These are phyloP conservation scores for Stephanodiscus minutulus DNA, from an alignment of 108 stramenopile species.

Conservation along the genomic window DNA sequence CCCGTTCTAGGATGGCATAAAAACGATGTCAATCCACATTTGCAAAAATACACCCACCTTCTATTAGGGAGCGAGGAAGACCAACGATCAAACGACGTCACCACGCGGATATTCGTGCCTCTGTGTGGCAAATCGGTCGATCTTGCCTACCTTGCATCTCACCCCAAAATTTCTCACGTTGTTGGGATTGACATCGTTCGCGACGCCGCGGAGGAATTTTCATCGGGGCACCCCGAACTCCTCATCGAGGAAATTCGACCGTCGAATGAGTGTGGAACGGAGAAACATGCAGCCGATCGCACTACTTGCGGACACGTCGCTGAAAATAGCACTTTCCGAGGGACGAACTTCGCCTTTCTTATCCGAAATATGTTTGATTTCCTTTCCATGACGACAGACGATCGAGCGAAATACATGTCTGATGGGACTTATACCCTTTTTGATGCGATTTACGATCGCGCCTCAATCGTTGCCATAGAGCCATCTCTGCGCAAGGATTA, in stretches of 20 bases:
- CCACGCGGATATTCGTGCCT: slow-evolving; percentile 66
- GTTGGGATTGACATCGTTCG: slow-evolving; percentile 81
- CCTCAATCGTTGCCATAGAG: slow-evolving; percentile 80
- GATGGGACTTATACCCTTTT: slow-evolving; percentile 44
- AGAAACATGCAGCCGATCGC: background rate
- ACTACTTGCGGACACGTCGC: background rate
- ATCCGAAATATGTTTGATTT: slow-evolving; percentile 75
- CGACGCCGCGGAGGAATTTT: slow-evolving; percentile 73
- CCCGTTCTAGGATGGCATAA: slow-evolving; percentile 39
- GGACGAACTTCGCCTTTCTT: slow-evolving; percentile 59
- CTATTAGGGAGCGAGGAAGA: slow-evolving; percentile 10
- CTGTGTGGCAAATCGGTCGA: slow-evolving; percentile 89
- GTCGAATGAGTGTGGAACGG: slow-evolving; percentile 4
- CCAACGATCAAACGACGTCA: background rate
- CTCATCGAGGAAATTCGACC: slow-evolving; percentile 24
- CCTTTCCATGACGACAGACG: slow-evolving; percentile 23
- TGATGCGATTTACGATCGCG: slow-evolving; percentile 80
- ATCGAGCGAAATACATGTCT: slow-evolving; percentile 17
- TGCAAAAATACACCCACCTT: slow-evolving; percentile 25
- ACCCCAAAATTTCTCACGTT: slow-evolving; percentile 46
- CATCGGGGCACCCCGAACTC: slow-evolving; percentile 64
- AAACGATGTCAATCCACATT: slow-evolving; percentile 32
- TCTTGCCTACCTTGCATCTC: slow-evolving; percentile 65
- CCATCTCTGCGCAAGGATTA: slow-evolving; percentile 62
- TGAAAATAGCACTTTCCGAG: slow-evolving; percentile 40